Percentiles rank a stretch among this genome's conserved stretches.
Evolutionary conservation across 257 asterid genomes (phyloP).

Genomic region (Perilla frutescens): DNA sequence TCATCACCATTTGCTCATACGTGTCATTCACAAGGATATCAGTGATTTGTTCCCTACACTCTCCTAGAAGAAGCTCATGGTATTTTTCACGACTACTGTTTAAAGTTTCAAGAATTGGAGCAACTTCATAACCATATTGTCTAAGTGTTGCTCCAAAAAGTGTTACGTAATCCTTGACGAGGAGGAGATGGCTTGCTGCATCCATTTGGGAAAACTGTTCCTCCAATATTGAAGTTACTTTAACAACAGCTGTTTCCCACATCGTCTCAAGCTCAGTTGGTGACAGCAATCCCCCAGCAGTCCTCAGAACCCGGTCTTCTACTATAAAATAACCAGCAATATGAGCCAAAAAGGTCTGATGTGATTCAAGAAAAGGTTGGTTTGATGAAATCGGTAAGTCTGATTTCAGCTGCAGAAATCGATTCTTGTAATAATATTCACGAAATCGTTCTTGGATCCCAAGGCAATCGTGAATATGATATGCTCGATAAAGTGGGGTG

Average conservation of each 20-base stretch:
- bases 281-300: constrained; percentile 75
- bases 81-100: constrained; percentile 81
- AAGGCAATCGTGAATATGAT: constrained; percentile 80
- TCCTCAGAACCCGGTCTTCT: constrained; percentile 89
- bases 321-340: constrained; percentile 86
- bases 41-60: constrained; percentile 70
- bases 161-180: constrained; percentile 92
- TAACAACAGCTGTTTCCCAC: constrained; percentile 91
- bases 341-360: constrained; percentile 76
- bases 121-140: constrained; percentile 87
- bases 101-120: constrained; percentile 66
- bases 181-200: constrained; percentile 79
- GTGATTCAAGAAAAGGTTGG: constrained; percentile 81
- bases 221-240: constrained; percentile 70
- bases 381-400: constrained; percentile 80
- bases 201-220: constrained; percentile 76
- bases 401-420: constrained; percentile 78
- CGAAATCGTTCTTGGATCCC: constrained; percentile 79
- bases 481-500: constrained; percentile 92
- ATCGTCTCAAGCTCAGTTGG: constrained; percentile 81
- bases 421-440: constrained; percentile 77
- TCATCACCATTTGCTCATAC: constrained; percentile 86
- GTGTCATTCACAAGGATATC: constrained; percentile 60
- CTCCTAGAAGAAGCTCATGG: constrained; percentile 82
- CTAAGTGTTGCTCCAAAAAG: constrained; percentile 90